phyloP scores from a whole-genome alignment of 1,139 yeast species.

The Blastobotrys elegans region DNA sequence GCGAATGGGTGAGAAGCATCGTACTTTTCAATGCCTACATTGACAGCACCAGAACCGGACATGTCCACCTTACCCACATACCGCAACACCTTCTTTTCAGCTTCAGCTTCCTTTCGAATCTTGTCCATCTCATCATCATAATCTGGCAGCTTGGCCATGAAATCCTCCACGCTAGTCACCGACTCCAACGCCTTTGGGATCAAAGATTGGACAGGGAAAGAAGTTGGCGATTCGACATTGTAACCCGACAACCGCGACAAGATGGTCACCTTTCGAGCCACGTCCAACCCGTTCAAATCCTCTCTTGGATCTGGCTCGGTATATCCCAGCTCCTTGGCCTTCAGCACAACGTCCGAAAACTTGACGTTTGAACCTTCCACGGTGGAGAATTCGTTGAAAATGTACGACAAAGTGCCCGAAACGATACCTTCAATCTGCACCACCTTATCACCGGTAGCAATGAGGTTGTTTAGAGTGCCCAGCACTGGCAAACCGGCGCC shows the following conservation, averaged over 20 bases:
- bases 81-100: conserved; percentile 81
- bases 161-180: conserved; percentile 68
- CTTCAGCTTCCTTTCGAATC: conserved; percentile 74
- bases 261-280: conserved; percentile 95
- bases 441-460: conserved; percentile 88
- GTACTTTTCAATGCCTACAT: conserved; percentile 80
- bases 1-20: conserved; percentile 93
- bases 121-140: conserved; percentile 75
- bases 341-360: conserved; percentile 83
- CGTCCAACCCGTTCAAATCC: conserved; percentile 95
- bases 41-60: conserved; percentile 49
- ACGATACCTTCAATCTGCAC: conserved; percentile 92
- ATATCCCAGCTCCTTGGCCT: conserved; percentile 88
- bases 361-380: conserved; percentile 52
- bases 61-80: conserved; percentile 90
- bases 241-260: conserved; percentile 90
- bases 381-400: conserved; percentile 88
- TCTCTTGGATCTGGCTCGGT: conserved; percentile 99
- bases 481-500: conserved; percentile 97
- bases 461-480: conserved; percentile 79
- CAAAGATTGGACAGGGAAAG: conserved; percentile 93
- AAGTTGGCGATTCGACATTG: conserved; percentile 78
- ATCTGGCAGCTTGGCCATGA: conserved; percentile 71
- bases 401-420: conserved; percentile 94
- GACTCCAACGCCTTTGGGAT: conserved; percentile 84